These are phyloP conservation scores for Moricandia moricandioides DNA, from an alignment of 345 rosid genomes.

Conservation along the genomic window DNA sequence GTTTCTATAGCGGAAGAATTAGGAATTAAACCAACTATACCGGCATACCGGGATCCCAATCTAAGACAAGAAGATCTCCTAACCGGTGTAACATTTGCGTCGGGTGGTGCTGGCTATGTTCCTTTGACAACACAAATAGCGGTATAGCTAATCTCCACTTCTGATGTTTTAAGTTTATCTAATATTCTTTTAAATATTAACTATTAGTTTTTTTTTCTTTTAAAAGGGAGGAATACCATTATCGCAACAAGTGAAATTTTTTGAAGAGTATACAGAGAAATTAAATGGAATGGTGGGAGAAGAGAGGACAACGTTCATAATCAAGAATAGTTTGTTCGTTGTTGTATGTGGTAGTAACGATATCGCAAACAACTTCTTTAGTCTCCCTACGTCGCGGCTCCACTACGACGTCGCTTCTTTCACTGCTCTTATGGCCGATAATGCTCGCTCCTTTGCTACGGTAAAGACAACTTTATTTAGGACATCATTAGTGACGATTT, in stretches of 20 bases:
- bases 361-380: conserved; percentile 50
- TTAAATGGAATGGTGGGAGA: conserved; percentile 44
- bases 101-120: conserved; percentile 59
- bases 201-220: background rate
- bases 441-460: conserved; percentile 43
- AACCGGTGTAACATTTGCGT: conserved; percentile 72
- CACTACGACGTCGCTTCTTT: conserved; percentile 41
- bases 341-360: conserved; percentile 57
- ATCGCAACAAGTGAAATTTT: conserved; percentile 42
- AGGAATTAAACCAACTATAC: conserved; percentile 50
- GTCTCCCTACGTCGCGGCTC: conserved; percentile 22
- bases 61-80: conserved; percentile 48
- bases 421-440: conserved; percentile 41
- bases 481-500: background rate
- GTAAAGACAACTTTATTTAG: conserved; percentile 5
- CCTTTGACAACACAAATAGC: conserved; percentile 45
- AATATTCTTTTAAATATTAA: background rate
- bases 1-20: conserved; percentile 42
- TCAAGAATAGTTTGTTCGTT: conserved; percentile 14
- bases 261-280: conserved; percentile 48
- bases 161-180: background rate
- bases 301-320: conserved; percentile 1
- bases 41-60: conserved; percentile 56
- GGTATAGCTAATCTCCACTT: conserved; percentile 30
- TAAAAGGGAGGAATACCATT: conserved; percentile 44